phyloP scores from a whole-genome alignment of 257 asterid genomes.

The Nicotiana sylvestris region DNA sequence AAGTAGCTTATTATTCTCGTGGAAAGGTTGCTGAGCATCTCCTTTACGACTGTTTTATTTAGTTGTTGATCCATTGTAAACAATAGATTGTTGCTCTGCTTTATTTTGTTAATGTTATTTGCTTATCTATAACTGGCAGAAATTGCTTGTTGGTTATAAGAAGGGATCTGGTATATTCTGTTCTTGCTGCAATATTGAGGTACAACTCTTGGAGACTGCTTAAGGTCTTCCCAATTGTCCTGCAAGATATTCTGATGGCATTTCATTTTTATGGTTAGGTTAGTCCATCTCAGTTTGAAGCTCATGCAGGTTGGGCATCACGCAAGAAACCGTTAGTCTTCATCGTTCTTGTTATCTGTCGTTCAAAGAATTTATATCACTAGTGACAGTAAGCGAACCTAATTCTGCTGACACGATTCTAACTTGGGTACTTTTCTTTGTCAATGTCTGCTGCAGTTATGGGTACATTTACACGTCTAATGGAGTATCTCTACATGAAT shows the following conservation, averaged over 20 bases:
- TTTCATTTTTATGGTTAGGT: slow-evolving; percentile 55
- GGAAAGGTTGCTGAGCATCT: slow-evolving; percentile 66
- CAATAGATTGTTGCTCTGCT: not conserved
- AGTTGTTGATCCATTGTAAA: not conserved
- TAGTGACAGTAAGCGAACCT: not conserved
- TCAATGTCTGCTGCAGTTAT: slow-evolving; percentile 58
- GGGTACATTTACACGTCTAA: slow-evolving; percentile 91
- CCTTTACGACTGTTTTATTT: not conserved
- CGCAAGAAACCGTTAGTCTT: slow-evolving; percentile 88
- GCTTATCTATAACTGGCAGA: slow-evolving; percentile 39
- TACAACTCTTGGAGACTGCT: slow-evolving; percentile 25
- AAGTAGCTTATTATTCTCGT: slow-evolving; percentile 82
- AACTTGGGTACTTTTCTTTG: slow-evolving; percentile 17
- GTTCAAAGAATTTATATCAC: slow-evolving; percentile 18
- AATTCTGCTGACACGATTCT: slow-evolving; percentile 7
- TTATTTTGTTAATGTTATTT: slow-evolving; percentile 16
- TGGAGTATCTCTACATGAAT: slow-evolving; percentile 97
- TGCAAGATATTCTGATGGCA: slow-evolving; percentile 17
- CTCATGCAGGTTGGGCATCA: slow-evolving; percentile 99
- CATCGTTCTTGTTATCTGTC: slow-evolving; percentile 2
- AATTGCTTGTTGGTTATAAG: slow-evolving; percentile 86
- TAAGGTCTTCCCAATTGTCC: slow-evolving; percentile 16
- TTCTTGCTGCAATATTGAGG: slow-evolving; percentile 85
- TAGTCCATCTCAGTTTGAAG: slow-evolving; percentile 96
- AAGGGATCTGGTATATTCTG: slow-evolving; percentile 86